Percentiles rank a stretch among this genome's conserved stretches.
phyloP scores from a whole-genome alignment of 1,284 basidiomycete genomes.

The Phylloboletellus chloephorus region DNA sequence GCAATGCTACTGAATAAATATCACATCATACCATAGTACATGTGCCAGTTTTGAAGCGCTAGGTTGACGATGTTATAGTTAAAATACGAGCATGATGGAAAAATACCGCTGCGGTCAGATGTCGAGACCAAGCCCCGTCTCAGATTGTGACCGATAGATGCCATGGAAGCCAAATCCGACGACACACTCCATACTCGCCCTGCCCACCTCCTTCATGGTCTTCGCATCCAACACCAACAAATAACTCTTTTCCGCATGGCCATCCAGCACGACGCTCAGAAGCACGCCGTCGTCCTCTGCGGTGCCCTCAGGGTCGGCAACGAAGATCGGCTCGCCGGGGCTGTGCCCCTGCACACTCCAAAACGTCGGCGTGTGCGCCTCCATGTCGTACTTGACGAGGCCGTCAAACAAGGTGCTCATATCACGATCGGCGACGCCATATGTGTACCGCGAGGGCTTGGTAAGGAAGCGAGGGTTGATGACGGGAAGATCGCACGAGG shows the following conservation, averaged over 20 bases:
- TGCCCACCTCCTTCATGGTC: constrained; percentile 33
- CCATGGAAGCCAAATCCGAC: constrained; percentile 37
- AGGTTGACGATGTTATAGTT: too few species aligned
- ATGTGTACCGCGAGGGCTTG: constrained; percentile 33
- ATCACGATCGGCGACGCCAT: constrained; percentile 27
- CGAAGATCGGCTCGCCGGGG: constrained; percentile 36
- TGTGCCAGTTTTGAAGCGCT: too few species aligned
- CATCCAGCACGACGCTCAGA: constrained; percentile 34
- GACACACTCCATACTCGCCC: constrained; percentile 32
- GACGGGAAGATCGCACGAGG: constrained; percentile 34
- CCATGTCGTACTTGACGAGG: constrained; percentile 34
- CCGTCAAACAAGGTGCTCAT: constrained; percentile 33
- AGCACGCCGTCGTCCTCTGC: constrained; percentile 37
- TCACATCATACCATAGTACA: not conserved
- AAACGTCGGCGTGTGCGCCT: constrained; percentile 17
- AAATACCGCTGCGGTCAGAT: too few species aligned
- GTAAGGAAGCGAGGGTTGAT: constrained; percentile 29
- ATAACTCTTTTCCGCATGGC: constrained; percentile 27
- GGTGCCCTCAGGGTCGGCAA: constrained; percentile 25
- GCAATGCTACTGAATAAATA: not conserved
- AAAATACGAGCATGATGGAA: too few species aligned
- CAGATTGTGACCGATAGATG: constrained; percentile 15
- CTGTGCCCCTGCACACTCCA: constrained; percentile 30
- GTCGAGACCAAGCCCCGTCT: constrained; percentile 18
- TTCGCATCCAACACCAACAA: constrained; percentile 34